Conservation (phyloP, 495 filamentous ascomycete species). For the Hyaloscypha bicolor region DNA sequence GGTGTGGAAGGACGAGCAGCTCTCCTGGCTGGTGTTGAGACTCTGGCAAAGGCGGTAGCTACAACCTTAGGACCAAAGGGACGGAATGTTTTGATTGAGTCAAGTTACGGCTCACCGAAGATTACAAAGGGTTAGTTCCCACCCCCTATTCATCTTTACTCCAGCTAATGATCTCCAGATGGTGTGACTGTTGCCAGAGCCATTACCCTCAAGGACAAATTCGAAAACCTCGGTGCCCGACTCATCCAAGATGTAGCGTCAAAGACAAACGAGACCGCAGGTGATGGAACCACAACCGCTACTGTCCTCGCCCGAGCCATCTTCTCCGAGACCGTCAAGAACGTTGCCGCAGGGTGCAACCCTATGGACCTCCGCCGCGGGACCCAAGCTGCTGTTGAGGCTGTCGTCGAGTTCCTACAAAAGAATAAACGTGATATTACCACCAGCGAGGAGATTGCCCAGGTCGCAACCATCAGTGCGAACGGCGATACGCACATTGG, state of each 20-base stretch:
- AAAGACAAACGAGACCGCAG: constrained; percentile 98
- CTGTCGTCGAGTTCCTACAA: constrained; percentile 91
- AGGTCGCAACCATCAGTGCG: constrained; percentile 96
- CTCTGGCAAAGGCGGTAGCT: constrained; percentile 92
- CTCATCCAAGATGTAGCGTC: constrained; percentile 97
- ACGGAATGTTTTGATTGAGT: constrained; percentile 97
- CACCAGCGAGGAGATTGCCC: constrained; percentile 93
- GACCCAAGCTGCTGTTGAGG: constrained; percentile 93
- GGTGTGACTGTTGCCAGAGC: constrained; percentile 94
- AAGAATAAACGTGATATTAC: constrained; percentile 96
- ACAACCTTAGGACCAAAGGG: constrained; percentile 98
- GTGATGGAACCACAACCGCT: constrained; percentile 97
- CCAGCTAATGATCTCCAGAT: constrained; percentile 54
- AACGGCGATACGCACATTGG: constrained; percentile 97
- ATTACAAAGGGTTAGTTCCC: constrained; percentile 87
- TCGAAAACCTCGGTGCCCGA: constrained; percentile 97
- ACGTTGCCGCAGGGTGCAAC: constrained; percentile 98
- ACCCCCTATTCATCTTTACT: constrained; percentile 13
- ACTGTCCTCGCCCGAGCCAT: constrained; percentile 97
- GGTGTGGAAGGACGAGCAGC: constrained; percentile 91
- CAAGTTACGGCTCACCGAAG: constrained; percentile 95
- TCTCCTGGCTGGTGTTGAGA: constrained; percentile 93
- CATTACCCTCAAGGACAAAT: constrained; percentile 95
- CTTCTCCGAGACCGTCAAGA: constrained; percentile 99
- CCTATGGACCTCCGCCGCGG: constrained; percentile 98